A percentile compares a stretch with the other conserved stretches of the same genome.
phyloP scores from a whole-genome alignment of 176 grass and related monocot genomes.

The Triticum timopheevii region DNA sequence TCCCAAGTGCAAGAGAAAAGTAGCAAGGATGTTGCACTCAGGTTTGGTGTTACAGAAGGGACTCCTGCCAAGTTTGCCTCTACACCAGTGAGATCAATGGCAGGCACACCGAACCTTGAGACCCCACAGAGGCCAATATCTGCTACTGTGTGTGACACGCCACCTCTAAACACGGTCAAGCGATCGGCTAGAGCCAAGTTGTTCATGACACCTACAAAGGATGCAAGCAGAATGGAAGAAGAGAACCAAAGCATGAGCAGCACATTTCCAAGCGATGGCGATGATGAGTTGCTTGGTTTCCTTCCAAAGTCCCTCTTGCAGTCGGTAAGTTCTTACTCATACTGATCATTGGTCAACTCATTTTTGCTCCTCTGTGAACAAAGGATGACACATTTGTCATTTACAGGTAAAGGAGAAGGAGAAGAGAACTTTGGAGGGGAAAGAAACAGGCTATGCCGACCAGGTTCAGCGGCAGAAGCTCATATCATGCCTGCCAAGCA shows the following conservation, averaged over 20 bases:
- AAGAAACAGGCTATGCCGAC: conserved; percentile 49
- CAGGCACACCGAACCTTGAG: conserved; percentile 48
- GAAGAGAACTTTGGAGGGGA: conserved; percentile 46
- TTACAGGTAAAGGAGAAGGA: conserved; percentile 75
- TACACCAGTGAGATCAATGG: conserved; percentile 63
- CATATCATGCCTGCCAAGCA: conserved; percentile 60
- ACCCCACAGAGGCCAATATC: conserved; percentile 54
- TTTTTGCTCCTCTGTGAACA: background rate
- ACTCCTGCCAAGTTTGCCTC: conserved; percentile 69
- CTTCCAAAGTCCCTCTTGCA: conserved; percentile 69
- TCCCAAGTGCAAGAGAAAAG: background rate
- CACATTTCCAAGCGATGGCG: background rate
- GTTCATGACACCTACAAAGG: conserved; percentile 72
- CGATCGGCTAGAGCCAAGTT: conserved; percentile 60
- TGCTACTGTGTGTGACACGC: conserved; percentile 22
- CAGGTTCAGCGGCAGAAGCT: conserved; percentile 64
- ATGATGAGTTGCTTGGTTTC: conserved; percentile 59
- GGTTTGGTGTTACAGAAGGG: conserved; percentile 31
- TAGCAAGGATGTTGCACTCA: conserved; percentile 18
- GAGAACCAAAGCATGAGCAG: conserved; percentile 22
- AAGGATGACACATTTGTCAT: background rate
- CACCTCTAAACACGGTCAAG: conserved; percentile 38
- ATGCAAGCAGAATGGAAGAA: conserved; percentile 22
- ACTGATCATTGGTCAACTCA: background rate
- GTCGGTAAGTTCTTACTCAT: conserved; percentile 50